Evolutionary conservation across 805 yeast genomes (phyloP), one percentile per base, ranked within the genome.

Genomic region (Barnettozyma wickerhamii): DNA sequence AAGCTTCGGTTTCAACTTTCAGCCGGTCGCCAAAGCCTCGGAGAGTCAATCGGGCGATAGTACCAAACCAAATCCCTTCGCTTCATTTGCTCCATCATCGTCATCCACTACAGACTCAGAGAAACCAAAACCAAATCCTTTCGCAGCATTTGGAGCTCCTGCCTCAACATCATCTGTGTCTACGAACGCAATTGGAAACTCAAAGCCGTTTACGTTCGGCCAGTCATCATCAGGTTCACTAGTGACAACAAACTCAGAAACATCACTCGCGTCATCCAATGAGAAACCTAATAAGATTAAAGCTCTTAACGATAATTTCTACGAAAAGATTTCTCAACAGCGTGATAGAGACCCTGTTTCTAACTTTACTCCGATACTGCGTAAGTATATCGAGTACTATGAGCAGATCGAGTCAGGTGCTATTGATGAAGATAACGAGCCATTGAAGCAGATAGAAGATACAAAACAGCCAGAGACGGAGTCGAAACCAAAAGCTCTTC

Each of bases 261-360:
- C 35, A 13, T 33, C 48, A 30, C 19, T 38, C 14, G 27, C 52
- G 7, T 39, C 48, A 6, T 48, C 51, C 19, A 19, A 38, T n/a
- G 72, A 67, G 14, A 69, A 63, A 43, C 62, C 71, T 19, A 69
- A 68, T 13, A 77, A 77, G 53, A 53, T 80, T 29, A 77, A 72
- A 51, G 90, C 95, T 1, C 65, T 86, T 54, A 84, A 84, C 56
- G 70, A 72, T 9, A 76, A 71, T 40, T 80, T 86, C 50, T 60
- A 71, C 23, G 68, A 68, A 13, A 68, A 79, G 23, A 56, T 86
- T 24, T 63, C 63, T 30, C 58, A 64, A 19, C 60, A 71, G 10
- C 58, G 73, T 20, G 43, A 48, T 1, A 58, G 64, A 6, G 74
- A 75, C 46, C 72, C 81, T 2, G 63, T 75, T 10, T 77, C 76